Conservation (phyloP, 2,329 filamentous ascomycete genomes). For the Scedosporium dehoogii region DNA sequence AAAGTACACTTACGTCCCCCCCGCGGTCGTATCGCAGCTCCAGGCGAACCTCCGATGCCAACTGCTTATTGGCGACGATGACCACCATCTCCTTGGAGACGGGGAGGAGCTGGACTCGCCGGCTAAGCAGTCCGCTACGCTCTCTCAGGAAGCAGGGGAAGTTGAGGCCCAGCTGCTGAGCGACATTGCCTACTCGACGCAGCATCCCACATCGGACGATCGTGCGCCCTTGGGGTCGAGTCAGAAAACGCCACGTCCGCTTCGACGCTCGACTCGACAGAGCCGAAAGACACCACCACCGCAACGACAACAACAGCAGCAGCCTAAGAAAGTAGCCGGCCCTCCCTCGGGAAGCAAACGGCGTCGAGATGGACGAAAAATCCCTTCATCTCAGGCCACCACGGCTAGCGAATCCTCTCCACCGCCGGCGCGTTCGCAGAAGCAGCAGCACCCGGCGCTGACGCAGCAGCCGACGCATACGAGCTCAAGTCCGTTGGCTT, state of each 20-base stretch:
- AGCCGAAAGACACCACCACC: background rate
- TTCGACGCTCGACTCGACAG: background rate
- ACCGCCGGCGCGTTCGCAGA: constrained; percentile 16
- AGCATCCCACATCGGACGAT: constrained; percentile 9
- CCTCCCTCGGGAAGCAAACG: background rate
- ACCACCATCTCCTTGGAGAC: constrained; percentile 8
- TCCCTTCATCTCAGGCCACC: constrained; percentile 31
- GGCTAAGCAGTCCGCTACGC: background rate
- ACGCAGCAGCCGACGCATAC: constrained; percentile 14
- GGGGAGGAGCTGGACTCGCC: constrained; percentile 8
- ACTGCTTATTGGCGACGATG: constrained; percentile 29
- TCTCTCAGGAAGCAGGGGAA: constrained; percentile 37
- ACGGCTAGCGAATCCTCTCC: constrained; percentile 24
- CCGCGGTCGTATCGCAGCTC: constrained; percentile 46
- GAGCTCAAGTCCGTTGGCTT: constrained; percentile 12
- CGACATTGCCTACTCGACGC: constrained; percentile 32
- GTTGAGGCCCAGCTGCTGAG: constrained; percentile 39
- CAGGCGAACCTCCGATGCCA: constrained; percentile 47
- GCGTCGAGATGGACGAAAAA: constrained; percentile 10
- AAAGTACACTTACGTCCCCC: constrained; percentile 44
- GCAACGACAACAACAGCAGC: too few relatives aligned
- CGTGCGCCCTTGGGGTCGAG: background rate
- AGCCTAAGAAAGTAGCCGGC: background rate
- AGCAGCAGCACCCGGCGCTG: constrained; percentile 12
- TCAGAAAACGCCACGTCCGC: background rate